These are phyloP conservation scores for Trichoderma orchidacearum DNA, from an alignment of 495 filamentous ascomycete genomes.

Conservation along the genomic window DNA sequence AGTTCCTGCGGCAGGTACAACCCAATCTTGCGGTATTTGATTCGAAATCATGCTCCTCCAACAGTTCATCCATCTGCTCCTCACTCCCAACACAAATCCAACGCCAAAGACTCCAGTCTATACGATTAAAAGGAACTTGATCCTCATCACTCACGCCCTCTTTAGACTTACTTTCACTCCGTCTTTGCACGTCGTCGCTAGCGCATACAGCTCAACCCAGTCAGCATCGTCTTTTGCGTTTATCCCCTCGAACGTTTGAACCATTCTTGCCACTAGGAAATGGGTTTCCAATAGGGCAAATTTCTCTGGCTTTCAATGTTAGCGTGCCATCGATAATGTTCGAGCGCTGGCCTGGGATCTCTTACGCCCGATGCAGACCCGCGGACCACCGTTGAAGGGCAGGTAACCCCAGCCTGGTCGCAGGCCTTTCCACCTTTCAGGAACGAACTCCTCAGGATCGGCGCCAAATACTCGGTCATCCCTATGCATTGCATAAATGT, in stretches of 20 bases:
- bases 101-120: neutral
- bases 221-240: slow-evolving; percentile 11
- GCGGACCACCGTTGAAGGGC: slow-evolving; percentile 45
- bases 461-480: slow-evolving; percentile 34
- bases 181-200: slow-evolving; percentile 10
- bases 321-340: neutral
- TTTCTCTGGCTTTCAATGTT: slow-evolving; percentile 1
- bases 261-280: slow-evolving; percentile 36
- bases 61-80: no score
- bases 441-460: slow-evolving; percentile 36
- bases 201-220: slow-evolving; percentile 17
- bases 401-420: slow-evolving; percentile 39
- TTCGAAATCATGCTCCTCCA: no score
- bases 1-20: no score
- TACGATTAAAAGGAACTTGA: neutral
- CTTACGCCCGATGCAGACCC: slow-evolving; percentile 38
- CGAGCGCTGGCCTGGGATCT: slow-evolving; percentile 13
- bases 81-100: neutral
- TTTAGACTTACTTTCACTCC: slow-evolving; percentile 10
- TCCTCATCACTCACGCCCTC: neutral
- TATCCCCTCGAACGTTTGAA: slow-evolving; percentile 20
- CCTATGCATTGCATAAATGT: slow-evolving; percentile 45
- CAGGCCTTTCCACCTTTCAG: slow-evolving; percentile 33
- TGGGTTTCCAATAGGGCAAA: slow-evolving; percentile 47
- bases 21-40: no score